These are phyloP conservation scores for Alliaria petiolata DNA, from an alignment of 345 rosid species.

Conservation along the genomic window DNA sequence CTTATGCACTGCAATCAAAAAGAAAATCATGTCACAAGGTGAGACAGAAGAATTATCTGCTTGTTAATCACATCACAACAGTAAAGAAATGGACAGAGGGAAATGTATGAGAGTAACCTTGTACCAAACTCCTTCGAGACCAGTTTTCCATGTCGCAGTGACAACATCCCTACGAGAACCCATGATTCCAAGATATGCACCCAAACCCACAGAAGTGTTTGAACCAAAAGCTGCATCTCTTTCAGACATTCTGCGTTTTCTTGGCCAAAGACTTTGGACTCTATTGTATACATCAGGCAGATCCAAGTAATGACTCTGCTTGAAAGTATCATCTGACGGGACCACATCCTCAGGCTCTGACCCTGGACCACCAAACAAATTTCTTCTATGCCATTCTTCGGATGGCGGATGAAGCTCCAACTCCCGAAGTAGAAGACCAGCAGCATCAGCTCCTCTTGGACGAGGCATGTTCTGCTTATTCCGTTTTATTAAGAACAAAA, in stretches of 20 bases:
- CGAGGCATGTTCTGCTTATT: conserved; percentile 90
- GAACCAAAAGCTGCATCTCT: conserved; percentile 98
- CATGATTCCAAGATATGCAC: conserved; percentile 97
- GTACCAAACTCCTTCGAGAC: conserved; percentile 94
- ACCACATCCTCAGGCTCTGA: conserved; percentile 72
- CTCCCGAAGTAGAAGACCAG: conserved; percentile 91
- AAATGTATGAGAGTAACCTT: conserved; percentile 49
- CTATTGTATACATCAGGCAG: conserved; percentile 48
- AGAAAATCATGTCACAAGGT: not conserved
- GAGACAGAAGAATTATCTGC: not conserved
- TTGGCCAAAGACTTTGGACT: conserved; percentile 83
- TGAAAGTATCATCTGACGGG: conserved; percentile 46
- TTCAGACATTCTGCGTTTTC: conserved; percentile 93
- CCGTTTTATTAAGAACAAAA: conserved; percentile 1
- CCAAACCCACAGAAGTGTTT: conserved; percentile 88
- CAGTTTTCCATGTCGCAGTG: conserved; percentile 94
- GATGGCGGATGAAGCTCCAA: conserved; percentile 97
- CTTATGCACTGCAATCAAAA: conserved; percentile 75
- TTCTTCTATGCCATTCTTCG: conserved; percentile 99
- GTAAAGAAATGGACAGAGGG: not conserved
- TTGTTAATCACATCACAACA: too few species aligned
- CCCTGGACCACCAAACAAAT: conserved; percentile 96
- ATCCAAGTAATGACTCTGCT: conserved; percentile 39
- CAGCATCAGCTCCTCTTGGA: conserved; percentile 99
- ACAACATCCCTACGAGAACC: conserved; percentile 98